A percentile compares a stretch with the other conserved stretches of the same genome.
phyloP scores from a whole-genome alignment of 1,139 yeast genomes.

The Insectozyma bohioensis region DNA sequence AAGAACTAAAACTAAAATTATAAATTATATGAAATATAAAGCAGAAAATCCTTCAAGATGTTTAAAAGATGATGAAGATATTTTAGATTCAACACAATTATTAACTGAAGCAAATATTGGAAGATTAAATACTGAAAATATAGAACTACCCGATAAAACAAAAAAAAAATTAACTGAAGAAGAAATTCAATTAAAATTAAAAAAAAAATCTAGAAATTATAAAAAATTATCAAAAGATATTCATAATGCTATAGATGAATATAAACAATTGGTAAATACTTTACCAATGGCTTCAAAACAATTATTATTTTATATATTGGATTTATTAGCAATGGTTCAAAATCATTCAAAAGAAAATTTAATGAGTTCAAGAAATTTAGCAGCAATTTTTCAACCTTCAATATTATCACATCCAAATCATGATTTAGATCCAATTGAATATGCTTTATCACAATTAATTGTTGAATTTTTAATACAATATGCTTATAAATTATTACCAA shows the following conservation, averaged over 20 bases:
- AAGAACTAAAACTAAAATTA: constrained; percentile 55
- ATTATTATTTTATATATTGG: constrained; percentile 82
- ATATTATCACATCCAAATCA: constrained; percentile 89
- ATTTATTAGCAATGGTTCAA: constrained; percentile 82
- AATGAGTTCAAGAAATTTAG: constrained; percentile 91
- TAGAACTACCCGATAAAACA: background rate
- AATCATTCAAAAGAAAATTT: constrained; percentile 73
- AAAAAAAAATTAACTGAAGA: constrained; percentile 9
- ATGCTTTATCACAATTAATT: constrained; percentile 81
- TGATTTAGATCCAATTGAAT: constrained; percentile 89
- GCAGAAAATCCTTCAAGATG: constrained; percentile 40
- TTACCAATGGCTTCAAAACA: constrained; percentile 76
- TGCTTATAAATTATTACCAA: constrained; percentile 72
- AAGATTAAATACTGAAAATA: constrained; percentile 18
- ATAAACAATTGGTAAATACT: constrained; percentile 63
- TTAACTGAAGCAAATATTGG: constrained; percentile 34
- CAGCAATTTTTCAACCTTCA: constrained; percentile 96
- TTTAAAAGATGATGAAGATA: constrained; percentile 17
- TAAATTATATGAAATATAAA: constrained; percentile 60
- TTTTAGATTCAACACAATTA: constrained; percentile 23
- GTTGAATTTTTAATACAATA: constrained; percentile 89
- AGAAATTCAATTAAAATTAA: constrained; percentile 6
- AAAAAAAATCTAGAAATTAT: constrained; percentile 34
- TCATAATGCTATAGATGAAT: constrained; percentile 67
- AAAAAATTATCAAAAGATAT: constrained; percentile 57